Evolutionary conservation across 768 basidiomycete species (phyloP).

Genomic region (Mycena vulgaris): DNA sequence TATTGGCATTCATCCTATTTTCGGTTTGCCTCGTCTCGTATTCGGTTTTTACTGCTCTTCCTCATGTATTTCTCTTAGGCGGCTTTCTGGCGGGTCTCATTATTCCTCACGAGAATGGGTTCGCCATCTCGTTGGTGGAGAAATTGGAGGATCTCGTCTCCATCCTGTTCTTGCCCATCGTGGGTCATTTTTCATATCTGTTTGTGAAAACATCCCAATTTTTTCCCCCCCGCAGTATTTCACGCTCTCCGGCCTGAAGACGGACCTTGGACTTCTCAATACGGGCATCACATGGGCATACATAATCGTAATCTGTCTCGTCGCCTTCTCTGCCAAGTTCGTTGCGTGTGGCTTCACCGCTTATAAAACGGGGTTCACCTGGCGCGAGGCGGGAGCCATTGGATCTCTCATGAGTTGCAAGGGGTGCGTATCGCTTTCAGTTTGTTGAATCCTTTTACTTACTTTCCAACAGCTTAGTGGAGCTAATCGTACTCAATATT

Average conservation of each 20-base stretch:
- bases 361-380: slow-evolving; percentile 72
- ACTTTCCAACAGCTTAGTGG: slow-evolving; percentile 68
- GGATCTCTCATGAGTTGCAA: slow-evolving; percentile 94
- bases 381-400: slow-evolving; percentile 86
- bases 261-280: slow-evolving; percentile 85
- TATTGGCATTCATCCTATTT: slow-evolving; percentile 84
- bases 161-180: slow-evolving; percentile 83
- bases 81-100: slow-evolving; percentile 90
- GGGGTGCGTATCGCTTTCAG: slow-evolving; percentile 68
- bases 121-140: slow-evolving; percentile 84
- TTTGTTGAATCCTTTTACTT: background rate
- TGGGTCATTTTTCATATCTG: too few species aligned
- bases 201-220: slow-evolving; percentile 42
- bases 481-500: slow-evolving; percentile 93
- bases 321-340: slow-evolving; percentile 89
- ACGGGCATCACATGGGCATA: slow-evolving; percentile 88
- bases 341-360: slow-evolving; percentile 76
- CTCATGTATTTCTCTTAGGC: slow-evolving; percentile 58
- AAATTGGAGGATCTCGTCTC: slow-evolving; percentile 91
- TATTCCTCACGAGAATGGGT: slow-evolving; percentile 88
- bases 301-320: slow-evolving; percentile 77
- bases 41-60: background rate
- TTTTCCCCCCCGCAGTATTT: slow-evolving; percentile 71
- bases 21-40: slow-evolving; percentile 55
- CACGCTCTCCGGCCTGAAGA: slow-evolving; percentile 81